Percentiles rank a stretch among this genome's conserved stretches.
Conservation (phyloP, 805 yeast species). For the Tanozyma kutaoensis region DNA sequence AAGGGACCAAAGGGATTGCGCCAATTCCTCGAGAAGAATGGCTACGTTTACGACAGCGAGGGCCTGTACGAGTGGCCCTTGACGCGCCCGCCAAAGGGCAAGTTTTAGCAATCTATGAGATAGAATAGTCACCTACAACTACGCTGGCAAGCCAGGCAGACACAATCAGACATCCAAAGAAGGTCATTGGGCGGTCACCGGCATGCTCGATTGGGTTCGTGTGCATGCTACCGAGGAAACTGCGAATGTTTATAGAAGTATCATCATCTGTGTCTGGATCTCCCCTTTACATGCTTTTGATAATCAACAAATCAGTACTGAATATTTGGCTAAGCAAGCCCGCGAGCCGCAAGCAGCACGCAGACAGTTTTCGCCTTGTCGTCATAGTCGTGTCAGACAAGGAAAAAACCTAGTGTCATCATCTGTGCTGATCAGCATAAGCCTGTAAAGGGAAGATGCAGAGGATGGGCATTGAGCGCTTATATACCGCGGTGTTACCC, state of each 20-base stretch:
- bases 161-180: slow-evolving; percentile 94
- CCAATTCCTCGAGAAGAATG: slow-evolving; percentile 52
- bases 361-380: slow-evolving; percentile 65
- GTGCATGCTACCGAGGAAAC: slow-evolving; percentile 91
- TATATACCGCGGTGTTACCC: too few relatives aligned
- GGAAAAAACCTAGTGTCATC: slow-evolving; percentile 57
- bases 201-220: slow-evolving; percentile 71
- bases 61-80: slow-evolving; percentile 87
- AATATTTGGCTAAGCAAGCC: too few relatives aligned
- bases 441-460: too few relatives aligned
- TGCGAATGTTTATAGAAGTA: slow-evolving; percentile 73
- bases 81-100: slow-evolving; percentile 20
- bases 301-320: slow-evolving; percentile 62
- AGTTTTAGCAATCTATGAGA: too few relatives aligned
- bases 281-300: not conserved
- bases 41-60: slow-evolving; percentile 53
- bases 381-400: slow-evolving; percentile 90
- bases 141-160: too few relatives aligned
- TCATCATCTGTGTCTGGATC: slow-evolving; percentile 43
- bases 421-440: too few relatives aligned
- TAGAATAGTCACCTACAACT: too few relatives aligned
- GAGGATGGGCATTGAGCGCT: too few relatives aligned
- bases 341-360: too few relatives aligned
- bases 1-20: slow-evolving; percentile 70
- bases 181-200: slow-evolving; percentile 81